A percentile compares a stretch with the other conserved stretches of the same genome.
Evolutionary conservation across 208 protist genomes (phyloP).

Genomic region (Vickermania ingenoplastis): DNA sequence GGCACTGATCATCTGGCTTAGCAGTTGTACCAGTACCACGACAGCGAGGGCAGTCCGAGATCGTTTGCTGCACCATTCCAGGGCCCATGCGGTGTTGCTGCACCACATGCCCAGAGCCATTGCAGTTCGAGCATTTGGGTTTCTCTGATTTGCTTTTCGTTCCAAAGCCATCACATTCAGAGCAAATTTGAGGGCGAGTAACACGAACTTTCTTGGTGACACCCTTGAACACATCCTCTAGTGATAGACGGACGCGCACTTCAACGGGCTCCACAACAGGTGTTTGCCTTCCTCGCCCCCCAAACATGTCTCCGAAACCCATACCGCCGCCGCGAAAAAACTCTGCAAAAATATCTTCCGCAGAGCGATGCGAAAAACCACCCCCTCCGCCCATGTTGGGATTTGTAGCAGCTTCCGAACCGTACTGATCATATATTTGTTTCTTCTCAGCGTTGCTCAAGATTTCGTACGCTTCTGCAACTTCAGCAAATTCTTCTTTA

Average conservation of each 20-base stretch:
- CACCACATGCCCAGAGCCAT: constrained; percentile 89
- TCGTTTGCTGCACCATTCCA: constrained; percentile 95
- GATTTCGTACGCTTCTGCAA: constrained; percentile 96
- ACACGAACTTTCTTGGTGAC: constrained; percentile 67
- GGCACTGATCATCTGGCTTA: constrained; percentile 92
- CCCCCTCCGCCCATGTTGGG: constrained; percentile 58
- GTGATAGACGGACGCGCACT: constrained; percentile 59
- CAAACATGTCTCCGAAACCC: constrained; percentile 75
- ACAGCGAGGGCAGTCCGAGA: constrained; percentile 88
- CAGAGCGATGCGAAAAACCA: constrained; percentile 46
- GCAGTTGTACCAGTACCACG: constrained; percentile 87
- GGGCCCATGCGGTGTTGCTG: constrained; percentile 92
- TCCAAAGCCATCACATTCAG: constrained; percentile 76
- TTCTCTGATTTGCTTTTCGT: constrained; percentile 86
- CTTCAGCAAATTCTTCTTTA: constrained; percentile 87
- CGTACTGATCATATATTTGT: constrained; percentile 96
- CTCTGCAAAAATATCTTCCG: constrained; percentile 88
- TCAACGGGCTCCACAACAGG: constrained; percentile 69
- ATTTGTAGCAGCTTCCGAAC: constrained; percentile 72
- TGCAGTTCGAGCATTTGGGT: constrained; percentile 87
- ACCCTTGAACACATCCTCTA: constrained; percentile 84
- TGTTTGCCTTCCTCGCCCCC: constrained; percentile 21
- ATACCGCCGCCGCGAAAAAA: constrained; percentile 75
- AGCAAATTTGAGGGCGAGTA: constrained; percentile 79
- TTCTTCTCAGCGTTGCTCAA: constrained; percentile 93